These are phyloP conservation scores for Rhizopus delemar DNA, from an alignment of 371 early-diverging fungal genomes.

Conservation along the genomic window DNA sequence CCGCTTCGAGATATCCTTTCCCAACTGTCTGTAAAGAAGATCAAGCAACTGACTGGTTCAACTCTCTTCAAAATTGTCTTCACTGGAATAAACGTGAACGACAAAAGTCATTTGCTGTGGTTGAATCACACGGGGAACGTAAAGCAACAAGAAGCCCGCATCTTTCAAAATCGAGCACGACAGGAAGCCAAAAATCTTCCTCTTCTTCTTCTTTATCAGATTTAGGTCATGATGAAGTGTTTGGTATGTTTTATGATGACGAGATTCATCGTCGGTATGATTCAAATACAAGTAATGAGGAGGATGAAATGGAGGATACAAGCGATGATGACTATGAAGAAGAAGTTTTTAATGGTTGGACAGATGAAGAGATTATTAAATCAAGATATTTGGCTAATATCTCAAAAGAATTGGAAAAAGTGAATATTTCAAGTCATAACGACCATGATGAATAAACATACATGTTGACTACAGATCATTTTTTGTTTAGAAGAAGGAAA, in stretches of 20 bases:
- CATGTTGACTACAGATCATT: too few relatives aligned
- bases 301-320: too few relatives aligned
- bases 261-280: constrained; percentile 13
- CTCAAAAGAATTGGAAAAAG: constrained; percentile 30
- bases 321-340: constrained; percentile 19
- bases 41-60: constrained; percentile 84
- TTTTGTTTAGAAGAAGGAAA: too few relatives aligned
- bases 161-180: neutral
- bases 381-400: constrained; percentile 29
- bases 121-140: constrained; percentile 32
- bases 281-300: neutral
- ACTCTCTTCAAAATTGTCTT: constrained; percentile 74
- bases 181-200: constrained; percentile 19
- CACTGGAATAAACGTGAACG: constrained; percentile 83
- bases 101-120: constrained; percentile 69
- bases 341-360: constrained; percentile 43
- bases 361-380: constrained; percentile 46
- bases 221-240: constrained; percentile 37
- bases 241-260: constrained; percentile 49
- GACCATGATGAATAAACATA: too few relatives aligned
- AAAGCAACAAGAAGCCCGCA: neutral
- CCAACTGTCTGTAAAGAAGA: constrained; percentile 82
- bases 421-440: neutral
- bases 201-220: constrained; percentile 18
- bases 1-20: constrained; percentile 82